Base-by-base conservation (phyloP, 108 stramenopile species). In the Thalassiosira profunda region DNA sequence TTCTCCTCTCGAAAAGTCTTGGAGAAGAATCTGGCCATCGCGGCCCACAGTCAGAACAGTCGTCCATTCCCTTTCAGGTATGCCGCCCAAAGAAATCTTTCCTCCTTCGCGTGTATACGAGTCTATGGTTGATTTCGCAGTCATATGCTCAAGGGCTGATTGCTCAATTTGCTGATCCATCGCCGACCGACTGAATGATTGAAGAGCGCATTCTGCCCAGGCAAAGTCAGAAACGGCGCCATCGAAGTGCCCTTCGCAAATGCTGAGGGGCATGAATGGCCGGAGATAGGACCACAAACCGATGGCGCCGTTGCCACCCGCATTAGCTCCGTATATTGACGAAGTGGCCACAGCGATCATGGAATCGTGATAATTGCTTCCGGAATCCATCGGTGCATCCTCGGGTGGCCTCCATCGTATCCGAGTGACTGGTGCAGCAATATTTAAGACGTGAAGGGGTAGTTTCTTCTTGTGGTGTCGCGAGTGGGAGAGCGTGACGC, bases 301-400 rank as follows among this genome's bases (percentile, higher is more conserved):
- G 20, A 88, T 53, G 10, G 71, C 34, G 8, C 92, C 92, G 53
- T 82, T 72, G 10, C 89, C 89, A 41, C 89, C 92, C 30, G 89
- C 84, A 66, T 79, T 88, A 4, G 84, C 76, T 37, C 87, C 87
- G 30, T 58, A 83, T n/a, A 87, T 74, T 4, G 86, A 75, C 10
- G 85, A 84, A n/a, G 88, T 94, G 40, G 93, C 84, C 6, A 94
- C 93, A 45, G 90, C 93, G n/a, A 94, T 67, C 83, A 90, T 90
- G 18, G 85, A 76, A 31, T 85, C 88, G 60, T 90, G 85, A 5
- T 60, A 26, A 31, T 40, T 36, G 34, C 61, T 74, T 18, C 45
- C 52, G 6, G 36, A 11, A 56, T 41, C 54, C 25, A 44, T 43
- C n/a, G n/a, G n/a, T 29, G 59, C 49, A 12, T 65, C 58, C n/a